Evolutionary conservation across 1,284 basidiomycete species (phyloP).

Genomic region (Wallemia ichthyophaga): DNA sequence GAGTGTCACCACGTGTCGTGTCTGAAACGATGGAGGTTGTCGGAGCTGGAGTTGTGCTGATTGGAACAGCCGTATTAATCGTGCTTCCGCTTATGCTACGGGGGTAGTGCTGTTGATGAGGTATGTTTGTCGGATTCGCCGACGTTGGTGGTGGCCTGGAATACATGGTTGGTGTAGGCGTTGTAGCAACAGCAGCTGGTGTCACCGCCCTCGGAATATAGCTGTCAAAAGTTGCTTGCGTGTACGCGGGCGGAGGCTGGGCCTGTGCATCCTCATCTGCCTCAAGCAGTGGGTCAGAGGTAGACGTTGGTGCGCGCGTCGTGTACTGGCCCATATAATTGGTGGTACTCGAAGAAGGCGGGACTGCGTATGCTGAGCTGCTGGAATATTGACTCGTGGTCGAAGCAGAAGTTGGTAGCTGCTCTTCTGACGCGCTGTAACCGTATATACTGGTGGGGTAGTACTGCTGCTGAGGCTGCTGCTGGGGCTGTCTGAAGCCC

Average conservation of each 20-base stretch:
- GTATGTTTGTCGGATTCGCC: too few relatives aligned
- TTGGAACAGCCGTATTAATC: too few relatives aligned
- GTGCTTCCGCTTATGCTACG: too few relatives aligned
- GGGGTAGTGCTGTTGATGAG: too few relatives aligned
- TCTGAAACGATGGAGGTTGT: neutral
- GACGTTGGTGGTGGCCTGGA: too few relatives aligned
- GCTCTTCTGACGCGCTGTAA: conserved; percentile 1
- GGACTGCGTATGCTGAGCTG: neutral
- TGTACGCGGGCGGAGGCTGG: neutral
- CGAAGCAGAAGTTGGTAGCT: conserved; percentile 3
- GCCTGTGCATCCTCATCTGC: neutral
- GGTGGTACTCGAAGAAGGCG: neutral
- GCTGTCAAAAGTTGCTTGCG: neutral
- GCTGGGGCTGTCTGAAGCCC: conserved; percentile 6
- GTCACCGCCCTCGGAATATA: too few relatives aligned
- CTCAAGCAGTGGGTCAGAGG: neutral
- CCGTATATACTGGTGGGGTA: neutral
- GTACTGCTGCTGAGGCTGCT: conserved; percentile 4
- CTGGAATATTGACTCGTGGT: conserved; percentile 2
- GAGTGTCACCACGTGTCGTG: neutral
- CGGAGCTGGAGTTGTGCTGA: neutral
- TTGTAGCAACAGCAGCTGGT: too few relatives aligned
- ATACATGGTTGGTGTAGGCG: too few relatives aligned
- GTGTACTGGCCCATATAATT: neutral
- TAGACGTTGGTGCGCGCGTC: neutral